These are phyloP conservation scores for Tuber melanosporum DNA, from an alignment of 495 filamentous ascomycete genomes.

Conservation along the genomic window DNA sequence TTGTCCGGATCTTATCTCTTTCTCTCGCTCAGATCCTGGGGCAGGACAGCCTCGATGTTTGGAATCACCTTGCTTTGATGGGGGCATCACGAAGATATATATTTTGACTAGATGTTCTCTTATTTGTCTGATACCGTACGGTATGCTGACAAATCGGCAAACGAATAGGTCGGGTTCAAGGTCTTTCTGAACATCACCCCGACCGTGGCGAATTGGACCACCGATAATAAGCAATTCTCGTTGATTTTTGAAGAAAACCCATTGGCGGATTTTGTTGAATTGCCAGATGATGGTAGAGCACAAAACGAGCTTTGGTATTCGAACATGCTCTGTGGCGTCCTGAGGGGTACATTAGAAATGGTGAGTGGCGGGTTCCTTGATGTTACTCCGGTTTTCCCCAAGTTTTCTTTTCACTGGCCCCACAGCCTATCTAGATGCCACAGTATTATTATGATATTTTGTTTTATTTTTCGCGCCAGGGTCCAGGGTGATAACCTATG, in stretches of 20 bases:
- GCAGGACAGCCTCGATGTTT: neutral
- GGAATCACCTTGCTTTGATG: neutral
- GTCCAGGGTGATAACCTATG: neutral
- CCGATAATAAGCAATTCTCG: conserved; percentile 92
- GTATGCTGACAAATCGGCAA: conserved; percentile 19
- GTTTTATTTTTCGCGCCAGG: conserved; percentile 5
- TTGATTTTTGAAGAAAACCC: conserved; percentile 96
- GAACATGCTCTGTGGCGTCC: conserved; percentile 89
- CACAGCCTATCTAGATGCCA: neutral
- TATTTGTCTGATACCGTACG: neutral
- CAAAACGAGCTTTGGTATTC: conserved; percentile 98
- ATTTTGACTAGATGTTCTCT: neutral
- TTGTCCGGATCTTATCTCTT: neutral
- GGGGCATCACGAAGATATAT: neutral
- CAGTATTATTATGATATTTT: neutral
- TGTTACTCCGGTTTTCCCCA: conserved; percentile 10
- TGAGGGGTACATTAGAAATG: conserved; percentile 92
- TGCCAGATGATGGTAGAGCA: conserved; percentile 89
- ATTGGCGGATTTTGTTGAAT: conserved; percentile 90
- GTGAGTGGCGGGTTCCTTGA: conserved; percentile 47
- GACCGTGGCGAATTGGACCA: conserved; percentile 88
- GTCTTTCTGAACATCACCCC: conserved; percentile 98
- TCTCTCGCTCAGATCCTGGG: no score
- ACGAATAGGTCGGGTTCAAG: conserved; percentile 83
- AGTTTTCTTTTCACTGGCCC: conserved; percentile 16